Evolutionary conservation across 2,329 filamentous ascomycete species (phyloP), one percentile per base, ranked within the genome.

Genomic region (Pyrenophora tritici-repentis): DNA sequence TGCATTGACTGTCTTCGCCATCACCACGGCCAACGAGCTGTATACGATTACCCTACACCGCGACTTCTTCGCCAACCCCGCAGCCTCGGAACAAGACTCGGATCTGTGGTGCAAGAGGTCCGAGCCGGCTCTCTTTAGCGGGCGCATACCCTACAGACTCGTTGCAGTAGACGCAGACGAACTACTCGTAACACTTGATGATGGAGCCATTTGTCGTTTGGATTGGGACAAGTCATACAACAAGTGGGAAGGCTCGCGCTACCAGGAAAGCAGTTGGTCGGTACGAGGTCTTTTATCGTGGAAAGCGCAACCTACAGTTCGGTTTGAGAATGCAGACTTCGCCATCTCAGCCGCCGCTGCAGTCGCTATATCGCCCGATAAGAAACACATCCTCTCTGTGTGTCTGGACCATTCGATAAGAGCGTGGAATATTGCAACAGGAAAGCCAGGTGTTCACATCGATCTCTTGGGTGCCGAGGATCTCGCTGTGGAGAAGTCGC

Each of bases 371-470:
- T 79, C 78, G 33, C 77, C 77, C 3, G 77, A 80, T 50, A 69
- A 67, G 14, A 84, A 58, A 73, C 84, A 70, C 61, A 76, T 86
- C 8, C 90, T 96, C 63, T 92, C 92, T 0, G 85, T 96, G 41
- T 94, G 89, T 57, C 79, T 99, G 53, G 92, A 99, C 63, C 92
- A 99, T 70, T 87, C 86, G 9, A 77, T 99, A 68, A 87, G 91
- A 65, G 86, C 94, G 33, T 97, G 94, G 93, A 94, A 96, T 67
- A 79, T 93, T 26, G 79, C 84, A n/a, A 89, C 84, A 33, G 92
- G 92, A 39, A 89, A 87, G 68, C 83, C 95, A 47, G 83, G 90
- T 4, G 85, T 86, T 48, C 86, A 87, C 5, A 86, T 85, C 61
- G 93, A 99, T 72, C 80, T 99, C 26, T 74, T 97, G 13, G 85